Evolutionary conservation across 2,329 filamentous ascomycete species (phyloP), one percentile per base, ranked within the genome.

Genomic region (Bipolaris zeicola): DNA sequence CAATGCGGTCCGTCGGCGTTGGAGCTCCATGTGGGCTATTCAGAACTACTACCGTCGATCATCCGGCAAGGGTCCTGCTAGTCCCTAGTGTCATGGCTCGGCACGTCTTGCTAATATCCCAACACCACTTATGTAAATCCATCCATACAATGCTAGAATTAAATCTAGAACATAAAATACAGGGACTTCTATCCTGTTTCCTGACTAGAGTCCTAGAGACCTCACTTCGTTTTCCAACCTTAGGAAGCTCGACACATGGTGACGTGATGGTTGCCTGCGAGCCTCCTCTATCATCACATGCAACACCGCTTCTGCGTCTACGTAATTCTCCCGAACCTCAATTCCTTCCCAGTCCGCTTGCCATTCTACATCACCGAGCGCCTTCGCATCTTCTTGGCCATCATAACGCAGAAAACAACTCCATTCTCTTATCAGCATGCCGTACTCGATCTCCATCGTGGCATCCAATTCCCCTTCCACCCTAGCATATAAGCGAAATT

Each of bases 21-120:
- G 22, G 20, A 49, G 46, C 37, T 39, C 39, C 33, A 55, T 36
- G 52, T 51, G 39, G 33, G 52, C 28, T 51, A 38, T 45, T 31
- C 26, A 28, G 52, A 54, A 52, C 50, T 56, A 56, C 26, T 28
- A 4, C 59, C 41, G 59, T 54, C 52, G 56, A 61, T 59, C 52
- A 31, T 38, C 33, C 33, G 50, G 39, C 56, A 52, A 59, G 59
- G 59, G 56, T 61, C 46, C 50, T 28, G 10, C 26, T 31, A 31
- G 28, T 11, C 7, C 28, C 56, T 48, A 41, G 51, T 50, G 52
- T 51, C 46, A 51, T 61, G 52, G 58, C 58, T 53, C 56, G 48
- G 52, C 55, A 49, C 34, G 16, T 18, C 20, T 18, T 48, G 6
- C 18, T 3, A 37, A 16, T n/a, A 3, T 1, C 8, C 2, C 24